These are phyloP conservation scores for Mercurialis annua DNA, from an alignment of 345 rosid species.

Conservation along the genomic window DNA sequence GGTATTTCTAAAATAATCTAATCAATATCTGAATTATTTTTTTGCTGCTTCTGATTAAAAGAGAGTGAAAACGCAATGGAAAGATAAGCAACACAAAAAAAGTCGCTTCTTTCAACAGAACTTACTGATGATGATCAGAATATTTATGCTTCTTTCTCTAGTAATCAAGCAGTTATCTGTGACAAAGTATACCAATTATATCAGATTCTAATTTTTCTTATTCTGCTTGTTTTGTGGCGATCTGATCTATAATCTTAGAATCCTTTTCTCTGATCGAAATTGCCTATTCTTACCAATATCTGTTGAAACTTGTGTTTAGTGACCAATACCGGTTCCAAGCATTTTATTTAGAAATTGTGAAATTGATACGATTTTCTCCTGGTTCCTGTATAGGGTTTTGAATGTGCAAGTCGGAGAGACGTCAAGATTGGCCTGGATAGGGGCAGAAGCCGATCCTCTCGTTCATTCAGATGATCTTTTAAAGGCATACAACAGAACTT, in stretches of 20 bases:
- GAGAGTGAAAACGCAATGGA: no score
- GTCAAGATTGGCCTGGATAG: conserved; percentile 81
- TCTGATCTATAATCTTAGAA: background rate
- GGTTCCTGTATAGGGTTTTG: conserved; percentile 50
- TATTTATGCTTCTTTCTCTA: background rate
- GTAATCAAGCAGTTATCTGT: background rate
- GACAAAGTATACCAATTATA: background rate
- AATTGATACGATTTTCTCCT: background rate
- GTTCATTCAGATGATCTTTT: conserved; percentile 62
- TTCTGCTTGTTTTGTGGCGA: background rate
- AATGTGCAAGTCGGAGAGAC: conserved; percentile 67
- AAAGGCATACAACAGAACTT: conserved; percentile 63
- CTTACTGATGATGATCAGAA: background rate
- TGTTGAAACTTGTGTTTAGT: background rate
- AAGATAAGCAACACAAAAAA: no score
- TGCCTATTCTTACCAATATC: background rate
- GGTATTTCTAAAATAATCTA: no score
- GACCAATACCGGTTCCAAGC: background rate
- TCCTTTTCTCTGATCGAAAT: background rate
- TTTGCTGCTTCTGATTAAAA: no score
- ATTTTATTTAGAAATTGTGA: background rate
- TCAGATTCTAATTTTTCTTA: background rate
- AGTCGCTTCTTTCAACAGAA: background rate
- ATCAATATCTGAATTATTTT: no score
- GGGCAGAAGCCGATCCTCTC: conserved; percentile 82